phyloP scores from a whole-genome alignment of 2,329 filamentous ascomycete species.

The Penicillium occitanis region DNA sequence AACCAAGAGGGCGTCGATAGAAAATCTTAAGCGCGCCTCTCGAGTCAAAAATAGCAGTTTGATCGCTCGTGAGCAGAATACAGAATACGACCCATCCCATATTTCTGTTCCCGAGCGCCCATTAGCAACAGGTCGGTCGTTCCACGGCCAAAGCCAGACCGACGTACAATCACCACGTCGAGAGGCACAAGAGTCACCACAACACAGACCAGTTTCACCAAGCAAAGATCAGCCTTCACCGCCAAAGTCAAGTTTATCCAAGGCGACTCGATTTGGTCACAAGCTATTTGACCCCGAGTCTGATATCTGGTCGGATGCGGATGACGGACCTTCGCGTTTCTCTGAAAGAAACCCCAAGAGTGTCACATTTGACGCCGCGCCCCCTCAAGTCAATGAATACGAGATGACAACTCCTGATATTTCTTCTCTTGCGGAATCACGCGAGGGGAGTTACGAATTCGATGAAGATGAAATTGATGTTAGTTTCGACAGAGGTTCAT shows the following conservation, averaged over 20 bases:
- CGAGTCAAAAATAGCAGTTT: slow-evolving; percentile 98
- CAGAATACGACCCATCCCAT: slow-evolving; percentile 84
- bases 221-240: slow-evolving; percentile 75
- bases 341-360: slow-evolving; percentile 67
- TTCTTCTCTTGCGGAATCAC: slow-evolving; percentile 86
- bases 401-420: slow-evolving; percentile 96
- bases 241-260: slow-evolving; percentile 83
- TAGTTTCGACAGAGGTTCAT: slow-evolving; percentile 59
- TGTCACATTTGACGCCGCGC: slow-evolving; percentile 92
- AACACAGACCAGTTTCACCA: slow-evolving; percentile 50
- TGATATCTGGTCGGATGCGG: slow-evolving; percentile 67
- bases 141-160: slow-evolving; percentile 65
- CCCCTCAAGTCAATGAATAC: slow-evolving; percentile 94
- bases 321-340: slow-evolving; percentile 66
- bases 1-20: slow-evolving; percentile 83
- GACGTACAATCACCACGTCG: slow-evolving; percentile 58
- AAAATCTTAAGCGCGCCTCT: slow-evolving; percentile 90
- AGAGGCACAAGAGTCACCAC: slow-evolving; percentile 17
- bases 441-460: slow-evolving; percentile 90
- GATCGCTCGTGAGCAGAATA: slow-evolving; percentile 86
- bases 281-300: slow-evolving; percentile 69
- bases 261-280: slow-evolving; percentile 57
- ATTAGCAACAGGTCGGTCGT: slow-evolving; percentile 62
- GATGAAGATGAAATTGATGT: slow-evolving; percentile 70
- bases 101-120: slow-evolving; percentile 79